Percentiles rank a stretch among this genome's conserved stretches.
These are phyloP conservation scores for Chalciporus piperatoides DNA, from an alignment of 1,284 basidiomycete genomes.

Conservation along the genomic window DNA sequence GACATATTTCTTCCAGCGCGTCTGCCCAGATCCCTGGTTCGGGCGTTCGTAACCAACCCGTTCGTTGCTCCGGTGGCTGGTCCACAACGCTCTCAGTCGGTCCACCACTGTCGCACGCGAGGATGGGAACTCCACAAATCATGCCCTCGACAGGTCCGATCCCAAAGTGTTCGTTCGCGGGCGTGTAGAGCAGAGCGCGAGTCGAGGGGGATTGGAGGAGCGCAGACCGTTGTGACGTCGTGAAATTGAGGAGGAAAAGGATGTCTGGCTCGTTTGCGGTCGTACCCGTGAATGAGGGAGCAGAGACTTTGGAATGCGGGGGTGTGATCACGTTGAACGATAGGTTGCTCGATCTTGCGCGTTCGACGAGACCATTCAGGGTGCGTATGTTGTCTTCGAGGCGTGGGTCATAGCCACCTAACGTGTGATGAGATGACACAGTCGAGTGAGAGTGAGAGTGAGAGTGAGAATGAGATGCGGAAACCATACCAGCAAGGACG, in stretches of 20 bases:
- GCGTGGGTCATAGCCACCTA: conserved; percentile 73
- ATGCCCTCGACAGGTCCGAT: conserved; percentile 97
- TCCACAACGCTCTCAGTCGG: conserved; percentile 88
- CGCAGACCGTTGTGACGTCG: conserved; percentile 72
- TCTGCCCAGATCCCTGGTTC: conserved; percentile 65
- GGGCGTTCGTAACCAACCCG: conserved; percentile 71
- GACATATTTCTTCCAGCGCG: conserved; percentile 60
- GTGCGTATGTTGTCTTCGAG: conserved; percentile 70
- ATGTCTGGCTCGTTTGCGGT: conserved; percentile 51
- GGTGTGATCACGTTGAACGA: conserved; percentile 54
- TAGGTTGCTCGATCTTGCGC: conserved; percentile 48
- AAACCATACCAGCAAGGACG: conserved; percentile 67
- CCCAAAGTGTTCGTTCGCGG: conserved; percentile 94
- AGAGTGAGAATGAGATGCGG: background rate
- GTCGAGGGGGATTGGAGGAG: conserved; percentile 67
- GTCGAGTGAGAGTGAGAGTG: background rate
- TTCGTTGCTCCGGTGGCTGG: conserved; percentile 33
- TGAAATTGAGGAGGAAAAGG: conserved; percentile 85
- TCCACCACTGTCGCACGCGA: conserved; percentile 88
- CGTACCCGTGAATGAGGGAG: conserved; percentile 38
- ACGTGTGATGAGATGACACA: conserved; percentile 1
- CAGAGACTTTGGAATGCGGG: conserved; percentile 33
- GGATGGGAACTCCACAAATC: conserved; percentile 85
- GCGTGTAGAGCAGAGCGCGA: conserved; percentile 85
- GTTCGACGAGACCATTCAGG: conserved; percentile 52